Base-by-base conservation (phyloP, 1,284 basidiomycete species). In the Microbotryum silenes-acaulis region DNA sequence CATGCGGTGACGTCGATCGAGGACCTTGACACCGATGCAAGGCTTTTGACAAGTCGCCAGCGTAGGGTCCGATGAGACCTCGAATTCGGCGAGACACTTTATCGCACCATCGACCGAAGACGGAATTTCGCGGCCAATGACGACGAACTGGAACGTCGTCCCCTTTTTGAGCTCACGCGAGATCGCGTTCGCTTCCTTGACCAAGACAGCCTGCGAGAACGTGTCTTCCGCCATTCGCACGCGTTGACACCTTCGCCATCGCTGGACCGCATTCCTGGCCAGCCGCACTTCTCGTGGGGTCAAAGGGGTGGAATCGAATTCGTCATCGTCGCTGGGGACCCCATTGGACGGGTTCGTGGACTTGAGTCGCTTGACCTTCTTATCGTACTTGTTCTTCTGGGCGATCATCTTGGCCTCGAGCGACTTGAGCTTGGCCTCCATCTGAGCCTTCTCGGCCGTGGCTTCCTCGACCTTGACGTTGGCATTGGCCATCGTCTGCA, bases 121-220 rank as follows among this genome's bases (percentile, higher is more conserved):
- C 5, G 92, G 90, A 3, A 85, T 83, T 25, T 56, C 56, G 4
- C 54, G 49, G 27, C 88, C 89, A 54, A 92, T 85, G 27, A 89
- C 84, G 53, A 96, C 83, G 72, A 96, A 94, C 75, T 98, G 97
- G 75, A 93, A 97, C 9, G 84, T 81, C 48, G 94, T 88, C 51
- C 86, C 82, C 74, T 93, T 91, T 42, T 82, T 81, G 50, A 96
- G 82, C 74, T 91, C 88, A 72, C 86, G 86, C 76, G 90, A 93
- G 72, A 94, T 87, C 47, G 94, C 82, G 74, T 97, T 97, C 10
- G 92, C 93, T 77, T 98, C 94, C 75, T 94, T 93, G 49, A 98
- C 79, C 57, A 88, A 76, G 0, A 92, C 86, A 6, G 94, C 93
- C 72, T 85, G 86, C 7, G 86, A 86, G 51, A 98, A 78, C 10